Conservation (phyloP, 225 moss, liverwort and hornwort species). For the Pseudoscleropodium purum region DNA sequence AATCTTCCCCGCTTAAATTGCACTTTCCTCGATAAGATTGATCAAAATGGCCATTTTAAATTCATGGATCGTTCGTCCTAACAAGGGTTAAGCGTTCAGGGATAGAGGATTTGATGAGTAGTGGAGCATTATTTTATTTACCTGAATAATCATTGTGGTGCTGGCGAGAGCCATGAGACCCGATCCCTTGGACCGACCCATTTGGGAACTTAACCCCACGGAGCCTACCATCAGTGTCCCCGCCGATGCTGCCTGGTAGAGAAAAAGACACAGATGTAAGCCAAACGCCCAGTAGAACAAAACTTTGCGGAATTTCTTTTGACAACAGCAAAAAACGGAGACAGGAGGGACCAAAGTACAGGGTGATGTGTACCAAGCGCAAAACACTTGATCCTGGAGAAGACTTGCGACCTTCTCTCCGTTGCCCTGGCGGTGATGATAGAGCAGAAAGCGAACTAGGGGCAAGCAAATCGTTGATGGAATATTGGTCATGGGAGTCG, state of each 20-base stretch:
- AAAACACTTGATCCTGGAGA: constrained; percentile 8
- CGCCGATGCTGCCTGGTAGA: constrained; percentile 14
- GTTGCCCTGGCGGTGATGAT: not conserved
- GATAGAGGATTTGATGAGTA: not conserved
- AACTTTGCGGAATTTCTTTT: not conserved
- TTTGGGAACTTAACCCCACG: constrained; percentile 22
- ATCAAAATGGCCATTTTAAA: not conserved
- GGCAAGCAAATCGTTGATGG: constrained; percentile 21
- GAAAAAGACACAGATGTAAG: not conserved
- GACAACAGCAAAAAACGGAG: not conserved
- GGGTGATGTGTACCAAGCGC: constrained; percentile 10
- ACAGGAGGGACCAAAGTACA: not conserved
- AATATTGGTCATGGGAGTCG: constrained; percentile 24
- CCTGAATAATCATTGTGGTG: constrained; percentile 19
- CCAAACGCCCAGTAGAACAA: not conserved
- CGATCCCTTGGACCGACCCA: constrained; percentile 1
- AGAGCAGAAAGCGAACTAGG: constrained; percentile 20
- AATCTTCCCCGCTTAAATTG: not conserved
- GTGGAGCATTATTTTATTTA: not conserved
- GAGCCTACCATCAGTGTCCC: constrained; percentile 33
- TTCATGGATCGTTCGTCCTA: not conserved
- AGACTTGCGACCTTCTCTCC: constrained; percentile 7
- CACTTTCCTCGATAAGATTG: not conserved
- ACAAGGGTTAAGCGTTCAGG: not conserved
- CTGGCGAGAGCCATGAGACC: constrained; percentile 13